Evolutionary conservation across 768 basidiomycete genomes (phyloP), one percentile per base, ranked within the genome.

Genomic region (Heimioporus sp.): DNA sequence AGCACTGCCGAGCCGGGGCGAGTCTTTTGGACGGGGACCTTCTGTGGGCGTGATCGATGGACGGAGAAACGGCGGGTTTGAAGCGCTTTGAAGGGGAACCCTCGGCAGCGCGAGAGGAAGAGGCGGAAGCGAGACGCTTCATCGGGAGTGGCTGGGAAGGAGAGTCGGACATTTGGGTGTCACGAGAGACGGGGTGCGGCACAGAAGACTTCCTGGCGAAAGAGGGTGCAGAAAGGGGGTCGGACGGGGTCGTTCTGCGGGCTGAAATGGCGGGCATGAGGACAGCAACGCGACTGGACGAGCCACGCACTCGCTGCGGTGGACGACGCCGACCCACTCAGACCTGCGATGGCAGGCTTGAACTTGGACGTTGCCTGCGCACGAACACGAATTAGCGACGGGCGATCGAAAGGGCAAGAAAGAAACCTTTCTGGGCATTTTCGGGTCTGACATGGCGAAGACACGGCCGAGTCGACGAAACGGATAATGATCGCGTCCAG

Each of bases 171-270:
- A 56, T 42, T 15, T 65, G 55, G 6, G 55, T n/a, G 44, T 57
- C 51, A 9, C 38, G 51, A 2, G 36, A 5, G n/a, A 47, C 9
- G 11, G 52, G 46, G 0, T 57, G 31, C 10, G 67, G 51, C 46
- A 52, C 53, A 4, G 24, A 5, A 9, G 41, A 42, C 20, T 46
- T 60, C 38, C 72, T 74, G 42, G 59, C 58, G 53, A 77, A 78
- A 5, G 75, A 75, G 5, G 80, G 72, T 0, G 80, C 79, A 1
- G 76, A 73, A 55, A 80, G 77, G 1, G 3, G 78, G 66, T 3
- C 44, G 59, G 10, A 65, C 53, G 46, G 60, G 28, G 34, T n/a
- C 8, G 54, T 37, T 50, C 63, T 68, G 17, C 59, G 68, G n/a
- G 41, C 68, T 73, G 34, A 12, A 31, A 46, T 10, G 38, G 19